These are phyloP conservation scores for Alisma plantagoaquatica DNA, from an alignment of 106 monocot species.

Conservation along the genomic window DNA sequence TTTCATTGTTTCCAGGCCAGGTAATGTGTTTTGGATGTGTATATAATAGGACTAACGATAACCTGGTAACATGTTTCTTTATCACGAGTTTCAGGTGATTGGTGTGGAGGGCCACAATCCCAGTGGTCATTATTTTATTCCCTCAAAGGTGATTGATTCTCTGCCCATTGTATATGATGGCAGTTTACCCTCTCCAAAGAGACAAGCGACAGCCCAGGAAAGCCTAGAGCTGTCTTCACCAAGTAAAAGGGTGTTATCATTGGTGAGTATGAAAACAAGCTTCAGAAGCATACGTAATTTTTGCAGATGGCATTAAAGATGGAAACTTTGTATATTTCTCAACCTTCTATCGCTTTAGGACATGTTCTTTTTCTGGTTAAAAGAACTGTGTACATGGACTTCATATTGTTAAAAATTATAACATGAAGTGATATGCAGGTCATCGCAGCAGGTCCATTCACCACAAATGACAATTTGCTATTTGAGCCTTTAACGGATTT, in stretches of 20 bases:
- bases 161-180: conserved; percentile 26
- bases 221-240: conserved; percentile 15
- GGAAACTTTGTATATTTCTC: no score
- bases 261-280: no score
- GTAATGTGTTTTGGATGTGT: conserved; percentile 17
- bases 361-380: no score
- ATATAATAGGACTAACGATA: not conserved
- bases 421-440: no score
- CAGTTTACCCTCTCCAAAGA: conserved; percentile 63
- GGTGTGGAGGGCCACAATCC: conserved; percentile 92
- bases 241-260: conserved; percentile 29
- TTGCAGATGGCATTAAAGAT: no score
- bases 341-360: no score
- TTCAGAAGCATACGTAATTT: no score
- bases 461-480: conserved; percentile 84
- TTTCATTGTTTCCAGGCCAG: conserved; percentile 95
- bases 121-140: conserved; percentile 94
- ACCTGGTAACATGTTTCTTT: not conserved
- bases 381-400: no score
- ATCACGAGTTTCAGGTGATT: conserved; percentile 80
- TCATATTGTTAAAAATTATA: no score
- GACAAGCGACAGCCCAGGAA: conserved; percentile 42
- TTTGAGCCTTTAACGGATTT: conserved; percentile 91
- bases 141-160: conserved; percentile 69
- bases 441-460: conserved; percentile 86